phyloP scores from a whole-genome alignment of 192 early-diverging fungal genomes.

The Coemansia sp. region DNA sequence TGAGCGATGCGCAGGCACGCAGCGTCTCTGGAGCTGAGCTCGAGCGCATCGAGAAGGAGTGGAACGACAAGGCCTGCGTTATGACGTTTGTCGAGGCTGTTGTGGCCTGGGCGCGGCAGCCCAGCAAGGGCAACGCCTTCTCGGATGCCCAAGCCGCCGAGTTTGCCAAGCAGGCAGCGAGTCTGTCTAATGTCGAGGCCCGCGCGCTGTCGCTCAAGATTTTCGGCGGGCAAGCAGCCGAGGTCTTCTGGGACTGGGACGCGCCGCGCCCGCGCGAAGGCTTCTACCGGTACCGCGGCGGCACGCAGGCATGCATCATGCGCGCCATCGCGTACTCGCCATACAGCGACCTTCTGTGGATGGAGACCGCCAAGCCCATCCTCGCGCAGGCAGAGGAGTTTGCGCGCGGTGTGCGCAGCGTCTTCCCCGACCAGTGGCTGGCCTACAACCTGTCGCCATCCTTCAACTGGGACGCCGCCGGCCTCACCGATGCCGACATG shows the following conservation, averaged over 20 bases:
- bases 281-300: conserved; percentile 95
- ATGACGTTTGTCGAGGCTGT: conserved; percentile 82
- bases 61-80: conserved; percentile 76
- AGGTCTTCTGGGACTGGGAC: conserved; percentile 87
- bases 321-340: conserved; percentile 80
- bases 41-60: conserved; percentile 80
- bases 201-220: conserved; percentile 69
- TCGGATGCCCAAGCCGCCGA: conserved; percentile 57
- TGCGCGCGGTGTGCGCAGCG: conserved; percentile 74
- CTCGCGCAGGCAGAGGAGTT: conserved; percentile 90
- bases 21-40: conserved; percentile 74
- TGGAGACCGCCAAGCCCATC: conserved; percentile 97
- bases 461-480: conserved; percentile 98
- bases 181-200: conserved; percentile 80
- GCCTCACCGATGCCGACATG: conserved; percentile 90
- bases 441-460: conserved; percentile 97
- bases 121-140: conserved; percentile 26
- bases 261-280: conserved; percentile 89
- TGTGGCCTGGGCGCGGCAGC: conserved; percentile 58
- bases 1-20: conserved; percentile 76
- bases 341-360: conserved; percentile 92
- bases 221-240: conserved; percentile 44
- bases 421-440: conserved; percentile 79
- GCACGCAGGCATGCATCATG: conserved; percentile 84
- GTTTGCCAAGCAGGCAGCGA: conserved; percentile 47